These are phyloP conservation scores for Quercus phellos DNA, from an alignment of 331 rosid genomes.

Conservation along the genomic window DNA sequence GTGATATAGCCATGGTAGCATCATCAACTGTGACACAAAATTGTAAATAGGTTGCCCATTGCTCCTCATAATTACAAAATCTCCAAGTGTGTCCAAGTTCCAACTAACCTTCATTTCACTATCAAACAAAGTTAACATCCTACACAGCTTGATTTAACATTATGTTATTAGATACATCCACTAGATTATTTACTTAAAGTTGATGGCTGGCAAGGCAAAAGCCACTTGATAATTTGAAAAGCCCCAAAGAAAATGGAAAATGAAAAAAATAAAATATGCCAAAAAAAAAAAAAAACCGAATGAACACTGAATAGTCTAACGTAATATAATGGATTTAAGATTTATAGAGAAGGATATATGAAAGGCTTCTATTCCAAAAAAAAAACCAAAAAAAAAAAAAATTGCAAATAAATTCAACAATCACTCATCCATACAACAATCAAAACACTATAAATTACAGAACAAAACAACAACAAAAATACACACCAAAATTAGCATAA, in stretches of 20 bases:
- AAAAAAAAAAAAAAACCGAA: no score
- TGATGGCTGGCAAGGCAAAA: background rate
- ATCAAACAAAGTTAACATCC: slow-evolving; percentile 57
- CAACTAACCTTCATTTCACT: slow-evolving; percentile 96
- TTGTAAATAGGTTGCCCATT: slow-evolving; percentile 96
- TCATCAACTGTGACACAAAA: slow-evolving; percentile 96
- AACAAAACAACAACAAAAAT: no score
- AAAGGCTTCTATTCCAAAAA: no score
- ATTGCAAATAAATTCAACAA: no score
- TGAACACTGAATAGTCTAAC: no score
- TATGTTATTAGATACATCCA: background rate
- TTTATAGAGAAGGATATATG: no score
- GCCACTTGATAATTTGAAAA: background rate
- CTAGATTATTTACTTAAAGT: background rate
- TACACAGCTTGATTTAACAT: slow-evolving; percentile 3
- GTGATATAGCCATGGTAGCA: slow-evolving; percentile 98
- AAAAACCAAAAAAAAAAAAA: no score
- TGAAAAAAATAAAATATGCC: background rate
- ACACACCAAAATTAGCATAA: no score
- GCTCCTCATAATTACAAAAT: slow-evolving; percentile 97
- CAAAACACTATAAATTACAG: no score
- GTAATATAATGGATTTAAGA: no score
- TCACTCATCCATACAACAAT: no score
- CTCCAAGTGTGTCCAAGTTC: slow-evolving; percentile 97
- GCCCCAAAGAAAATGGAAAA: background rate